A percentile compares a stretch with the other conserved stretches of the same genome.
phyloP scores from a whole-genome alignment of 176 grass and related monocot species.

The Phragmites australis region DNA sequence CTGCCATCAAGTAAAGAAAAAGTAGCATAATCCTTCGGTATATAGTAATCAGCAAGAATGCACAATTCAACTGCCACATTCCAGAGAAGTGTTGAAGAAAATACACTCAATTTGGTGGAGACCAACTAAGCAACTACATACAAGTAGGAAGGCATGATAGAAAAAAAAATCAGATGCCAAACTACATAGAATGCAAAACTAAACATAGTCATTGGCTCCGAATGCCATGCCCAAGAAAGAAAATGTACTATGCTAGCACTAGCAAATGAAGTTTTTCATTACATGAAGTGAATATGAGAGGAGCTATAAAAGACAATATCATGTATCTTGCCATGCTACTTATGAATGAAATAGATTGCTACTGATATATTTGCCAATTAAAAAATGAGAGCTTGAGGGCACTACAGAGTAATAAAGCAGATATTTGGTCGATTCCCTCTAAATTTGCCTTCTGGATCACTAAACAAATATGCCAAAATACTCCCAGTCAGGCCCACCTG shows the following conservation, averaged over 20 bases:
- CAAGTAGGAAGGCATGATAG: not conserved
- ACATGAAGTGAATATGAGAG: not conserved
- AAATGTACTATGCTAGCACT: constrained; percentile 5
- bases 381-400: not conserved
- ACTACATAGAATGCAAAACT: not conserved
- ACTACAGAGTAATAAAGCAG: not conserved
- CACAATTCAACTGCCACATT: not conserved
- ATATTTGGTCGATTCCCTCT: not conserved
- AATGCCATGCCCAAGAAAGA: not conserved
- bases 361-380: not conserved
- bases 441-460: constrained; percentile 10
- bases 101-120: constrained; percentile 3
- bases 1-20: constrained; percentile 11
- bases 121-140: constrained; percentile 30
- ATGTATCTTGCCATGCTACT: constrained; percentile 6
- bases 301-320: not conserved
- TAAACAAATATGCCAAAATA: not conserved
- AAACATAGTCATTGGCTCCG: not conserved
- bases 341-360: constrained; percentile 11
- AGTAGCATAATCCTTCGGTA: not conserved
- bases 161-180: not conserved
- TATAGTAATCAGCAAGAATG: not conserved
- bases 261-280: constrained; percentile 7
- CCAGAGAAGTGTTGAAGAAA: not conserved
- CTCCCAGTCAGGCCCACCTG: not conserved